Evolutionary conservation across 2,329 filamentous ascomycete genomes (phyloP).

Genomic region (Trichoderma gracile): DNA sequence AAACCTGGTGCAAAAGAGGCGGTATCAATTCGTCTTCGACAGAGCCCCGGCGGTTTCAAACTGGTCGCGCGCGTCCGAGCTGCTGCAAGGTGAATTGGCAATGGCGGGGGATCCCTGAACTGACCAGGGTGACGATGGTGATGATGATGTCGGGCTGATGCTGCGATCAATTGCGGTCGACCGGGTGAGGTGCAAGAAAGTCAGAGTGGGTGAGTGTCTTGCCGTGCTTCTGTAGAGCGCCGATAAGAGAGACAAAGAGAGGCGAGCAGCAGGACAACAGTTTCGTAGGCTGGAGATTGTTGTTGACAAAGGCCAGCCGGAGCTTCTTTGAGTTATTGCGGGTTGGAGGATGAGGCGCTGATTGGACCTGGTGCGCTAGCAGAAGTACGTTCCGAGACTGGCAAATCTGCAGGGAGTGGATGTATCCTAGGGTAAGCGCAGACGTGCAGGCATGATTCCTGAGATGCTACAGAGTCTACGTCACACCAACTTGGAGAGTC

Average conservation of each 20-base stretch:
- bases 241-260: background rate
- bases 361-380: background rate
- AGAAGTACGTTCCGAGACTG: background rate
- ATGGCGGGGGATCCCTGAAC: slow-evolving; percentile 27
- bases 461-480: too few species aligned
- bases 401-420: background rate
- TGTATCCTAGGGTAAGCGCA: background rate
- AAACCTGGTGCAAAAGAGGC: slow-evolving; percentile 16
- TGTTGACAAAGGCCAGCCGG: background rate
- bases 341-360: slow-evolving; percentile 4
- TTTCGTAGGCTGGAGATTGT: background rate
- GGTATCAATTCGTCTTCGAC: slow-evolving; percentile 10
- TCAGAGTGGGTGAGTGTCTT: background rate
- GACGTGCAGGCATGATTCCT: background rate
- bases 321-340: background rate
- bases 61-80: slow-evolving; percentile 10
- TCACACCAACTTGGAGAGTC: too few species aligned
- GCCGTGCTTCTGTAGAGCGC: background rate
- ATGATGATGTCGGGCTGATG: background rate
- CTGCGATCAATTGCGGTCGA: slow-evolving; percentile 1
- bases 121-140: background rate
- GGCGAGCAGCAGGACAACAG: background rate
- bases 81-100: slow-evolving; percentile 33
- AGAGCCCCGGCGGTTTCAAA: slow-evolving; percentile 7
- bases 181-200: too few species aligned